phyloP scores from a whole-genome alignment of 148 eudicot species.

The Vaccinium darrowii region DNA sequence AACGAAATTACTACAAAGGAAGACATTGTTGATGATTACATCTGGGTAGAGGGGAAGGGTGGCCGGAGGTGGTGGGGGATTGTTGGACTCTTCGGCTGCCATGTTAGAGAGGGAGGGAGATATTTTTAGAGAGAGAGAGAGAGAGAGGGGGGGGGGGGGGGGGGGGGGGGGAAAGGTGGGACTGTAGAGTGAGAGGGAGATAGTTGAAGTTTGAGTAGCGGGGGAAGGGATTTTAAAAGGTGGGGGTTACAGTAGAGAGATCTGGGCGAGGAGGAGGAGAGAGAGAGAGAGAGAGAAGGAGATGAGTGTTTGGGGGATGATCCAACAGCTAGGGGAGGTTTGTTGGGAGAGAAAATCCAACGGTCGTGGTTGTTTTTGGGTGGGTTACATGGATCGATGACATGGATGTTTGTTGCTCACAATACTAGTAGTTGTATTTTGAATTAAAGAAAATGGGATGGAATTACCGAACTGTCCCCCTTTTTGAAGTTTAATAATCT shows the following conservation, averaged over 20 bases:
- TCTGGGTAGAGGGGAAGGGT: slow-evolving; percentile 37
- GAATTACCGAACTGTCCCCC: not conserved
- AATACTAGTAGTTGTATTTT: not conserved
- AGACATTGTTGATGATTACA: slow-evolving; percentile 15
- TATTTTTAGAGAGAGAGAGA: not conserved
- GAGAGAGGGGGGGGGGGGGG: too few relatives aligned
- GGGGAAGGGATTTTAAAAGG: slow-evolving; percentile 23
- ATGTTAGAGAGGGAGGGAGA: not conserved
- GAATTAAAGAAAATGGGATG: not conserved
- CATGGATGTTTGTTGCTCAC: not conserved
- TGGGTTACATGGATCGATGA: not conserved
- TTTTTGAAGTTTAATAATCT: not conserved
- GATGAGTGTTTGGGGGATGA: not conserved
- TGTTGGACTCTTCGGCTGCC: slow-evolving; percentile 16
- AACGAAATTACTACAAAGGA: not conserved
- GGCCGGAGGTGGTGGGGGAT: not conserved
- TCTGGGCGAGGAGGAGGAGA: not conserved
- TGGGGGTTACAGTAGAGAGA: slow-evolving; percentile 8
- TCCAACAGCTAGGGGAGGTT: slow-evolving; percentile 5
- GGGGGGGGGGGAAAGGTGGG: not conserved
- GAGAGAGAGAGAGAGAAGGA: not conserved
- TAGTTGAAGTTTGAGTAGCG: not conserved
- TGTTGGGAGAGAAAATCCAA: not conserved
- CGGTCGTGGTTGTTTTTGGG: not conserved
- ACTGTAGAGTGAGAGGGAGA: slow-evolving; percentile 8